These are phyloP conservation scores for Eucalyptus tenuipes DNA, from an alignment of 345 rosid genomes.

Conservation along the genomic window DNA sequence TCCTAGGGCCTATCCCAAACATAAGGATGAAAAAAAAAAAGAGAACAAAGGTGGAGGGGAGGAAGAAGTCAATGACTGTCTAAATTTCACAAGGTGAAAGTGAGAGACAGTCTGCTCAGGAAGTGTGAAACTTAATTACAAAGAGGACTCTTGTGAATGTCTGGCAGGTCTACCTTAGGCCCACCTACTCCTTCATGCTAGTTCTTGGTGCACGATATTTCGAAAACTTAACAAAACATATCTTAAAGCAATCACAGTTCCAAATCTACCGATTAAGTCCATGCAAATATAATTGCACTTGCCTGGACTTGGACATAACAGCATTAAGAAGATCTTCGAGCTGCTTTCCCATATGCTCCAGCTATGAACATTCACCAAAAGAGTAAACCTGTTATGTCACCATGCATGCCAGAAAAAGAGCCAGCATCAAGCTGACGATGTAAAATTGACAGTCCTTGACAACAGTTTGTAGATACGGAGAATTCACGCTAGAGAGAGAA, in stretches of 20 bases:
- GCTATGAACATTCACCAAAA: slow-evolving; percentile 5
- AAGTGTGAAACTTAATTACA: background rate
- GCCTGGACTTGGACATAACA: slow-evolving; percentile 34
- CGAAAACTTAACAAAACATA: background rate
- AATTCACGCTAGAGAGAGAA: background rate
- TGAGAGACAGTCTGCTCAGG: background rate
- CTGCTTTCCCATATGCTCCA: slow-evolving; percentile 36
- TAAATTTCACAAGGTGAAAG: background rate
- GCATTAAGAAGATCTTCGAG: slow-evolving; percentile 38
- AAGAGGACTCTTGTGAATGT: background rate
- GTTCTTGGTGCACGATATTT: background rate
- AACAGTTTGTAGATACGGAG: background rate
- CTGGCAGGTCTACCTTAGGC: background rate
- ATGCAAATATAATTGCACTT: background rate
- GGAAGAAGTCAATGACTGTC: background rate
- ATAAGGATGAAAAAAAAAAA: background rate
- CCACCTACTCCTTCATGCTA: background rate
- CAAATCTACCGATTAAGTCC: background rate
- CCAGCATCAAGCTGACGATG: background rate
- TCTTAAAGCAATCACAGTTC: background rate
- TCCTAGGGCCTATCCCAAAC: background rate
- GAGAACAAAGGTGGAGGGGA: background rate
- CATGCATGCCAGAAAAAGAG: background rate
- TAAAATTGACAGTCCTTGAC: background rate
- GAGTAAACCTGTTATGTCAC: background rate